Conservation (phyloP, 352 stramenopile species). For the Globisporangium rhizosaccharum region DNA sequence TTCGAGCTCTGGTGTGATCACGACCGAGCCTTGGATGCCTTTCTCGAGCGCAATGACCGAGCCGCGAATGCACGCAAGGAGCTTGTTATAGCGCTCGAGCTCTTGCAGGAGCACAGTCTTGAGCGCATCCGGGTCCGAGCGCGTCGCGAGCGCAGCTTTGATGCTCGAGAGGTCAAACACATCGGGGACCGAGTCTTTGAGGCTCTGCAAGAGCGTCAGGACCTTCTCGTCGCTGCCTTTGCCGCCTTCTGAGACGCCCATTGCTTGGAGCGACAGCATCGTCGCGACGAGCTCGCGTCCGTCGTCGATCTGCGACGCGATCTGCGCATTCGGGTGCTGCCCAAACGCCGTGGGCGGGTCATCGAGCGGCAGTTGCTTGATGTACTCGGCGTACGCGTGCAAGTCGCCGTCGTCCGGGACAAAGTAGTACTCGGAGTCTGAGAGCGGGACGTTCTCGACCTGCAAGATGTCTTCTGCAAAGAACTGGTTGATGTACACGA, state of each 20-base stretch:
- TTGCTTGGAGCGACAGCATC: conserved; percentile 87
- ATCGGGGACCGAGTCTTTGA: conserved; percentile 87
- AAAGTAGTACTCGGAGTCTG: conserved; percentile 91
- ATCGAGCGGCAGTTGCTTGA: conserved; percentile 85
- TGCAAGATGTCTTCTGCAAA: conserved; percentile 89
- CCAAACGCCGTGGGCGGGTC: conserved; percentile 92
- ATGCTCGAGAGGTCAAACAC: conserved; percentile 86
- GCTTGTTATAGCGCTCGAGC: conserved; percentile 91
- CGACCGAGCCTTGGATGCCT: conserved; percentile 90
- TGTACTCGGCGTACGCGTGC: conserved; percentile 86
- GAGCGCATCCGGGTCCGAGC: conserved; percentile 87
- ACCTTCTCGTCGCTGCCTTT: conserved; percentile 90
- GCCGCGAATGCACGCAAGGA: conserved; percentile 72
- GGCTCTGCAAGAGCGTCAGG: conserved; percentile 63
- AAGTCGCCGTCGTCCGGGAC: conserved; percentile 91
- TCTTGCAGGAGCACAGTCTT: conserved; percentile 95
- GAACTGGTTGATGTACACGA: conserved; percentile 95
- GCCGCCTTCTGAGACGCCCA: conserved; percentile 73
- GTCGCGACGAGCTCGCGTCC: conserved; percentile 85
- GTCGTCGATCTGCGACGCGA: conserved; percentile 93
- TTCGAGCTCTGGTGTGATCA: conserved; percentile 95
- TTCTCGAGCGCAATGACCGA: conserved; percentile 86
- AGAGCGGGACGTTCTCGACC: conserved; percentile 82
- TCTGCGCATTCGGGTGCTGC: conserved; percentile 95
- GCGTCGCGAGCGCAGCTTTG: conserved; percentile 54